These are phyloP conservation scores for Schwanniomyces vanrijiae DNA, from an alignment of 805 yeast species.

Conservation along the genomic window DNA sequence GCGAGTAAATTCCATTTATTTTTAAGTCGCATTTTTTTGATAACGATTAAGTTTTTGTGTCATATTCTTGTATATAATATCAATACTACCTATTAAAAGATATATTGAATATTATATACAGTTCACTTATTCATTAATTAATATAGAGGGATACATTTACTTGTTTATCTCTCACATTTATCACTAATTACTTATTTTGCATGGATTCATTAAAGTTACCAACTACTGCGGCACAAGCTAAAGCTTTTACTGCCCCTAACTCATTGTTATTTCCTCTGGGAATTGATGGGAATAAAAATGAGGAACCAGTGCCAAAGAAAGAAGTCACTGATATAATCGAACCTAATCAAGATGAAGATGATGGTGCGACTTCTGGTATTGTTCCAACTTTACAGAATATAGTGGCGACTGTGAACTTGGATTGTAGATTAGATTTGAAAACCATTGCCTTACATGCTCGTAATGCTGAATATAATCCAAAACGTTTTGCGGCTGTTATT, in stretches of 20 bases:
- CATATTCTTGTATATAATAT: neutral
- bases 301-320: slow-evolving; percentile 8
- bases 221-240: slow-evolving; percentile 75
- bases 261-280: slow-evolving; percentile 65
- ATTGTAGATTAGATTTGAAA: slow-evolving; percentile 92
- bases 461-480: slow-evolving; percentile 98
- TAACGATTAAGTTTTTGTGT: neutral
- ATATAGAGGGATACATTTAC: slow-evolving; percentile 39
- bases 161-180: slow-evolving; percentile 34
- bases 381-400: slow-evolving; percentile 95
- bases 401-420: slow-evolving; percentile 96
- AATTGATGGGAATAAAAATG: slow-evolving; percentile 23
- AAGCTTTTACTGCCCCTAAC: slow-evolving; percentile 65
- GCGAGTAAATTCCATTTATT: slow-evolving; percentile 14
- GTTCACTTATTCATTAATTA: neutral
- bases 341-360: slow-evolving; percentile 51
- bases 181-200: slow-evolving; percentile 5
- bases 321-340: slow-evolving; percentile 26
- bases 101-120: neutral
- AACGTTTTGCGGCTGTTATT: slow-evolving; percentile 98
- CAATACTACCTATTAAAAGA: neutral
- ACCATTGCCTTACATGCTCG: slow-evolving; percentile 98
- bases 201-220: slow-evolving; percentile 79
- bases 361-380: slow-evolving; percentile 86
- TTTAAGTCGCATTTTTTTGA: slow-evolving; percentile 1